Conservation (phyloP, 2,329 filamentous ascomycete genomes). For the Botrytis squamosa region DNA sequence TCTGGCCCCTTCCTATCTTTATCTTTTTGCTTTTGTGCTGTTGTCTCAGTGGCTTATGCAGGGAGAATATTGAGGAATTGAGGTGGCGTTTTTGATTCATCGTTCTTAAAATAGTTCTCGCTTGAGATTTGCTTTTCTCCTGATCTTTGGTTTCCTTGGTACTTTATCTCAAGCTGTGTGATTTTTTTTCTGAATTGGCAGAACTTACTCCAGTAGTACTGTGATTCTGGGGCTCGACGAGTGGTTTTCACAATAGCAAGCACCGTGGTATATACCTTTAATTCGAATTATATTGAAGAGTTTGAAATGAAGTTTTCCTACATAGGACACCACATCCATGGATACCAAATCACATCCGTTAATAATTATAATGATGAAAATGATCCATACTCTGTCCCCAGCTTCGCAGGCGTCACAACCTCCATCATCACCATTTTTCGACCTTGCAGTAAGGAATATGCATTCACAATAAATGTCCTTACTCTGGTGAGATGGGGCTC, state of each 20-base stretch:
- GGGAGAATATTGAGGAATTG: constrained; percentile 11
- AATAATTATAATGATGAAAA: not conserved
- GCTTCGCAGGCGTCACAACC: not conserved
- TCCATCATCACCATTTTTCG: not conserved
- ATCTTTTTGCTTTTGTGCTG: constrained; percentile 2
- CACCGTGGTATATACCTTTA: not conserved
- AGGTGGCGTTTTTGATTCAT: constrained; percentile 5
- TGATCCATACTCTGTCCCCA: not conserved
- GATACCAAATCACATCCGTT: not conserved
- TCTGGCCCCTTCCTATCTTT: not conserved
- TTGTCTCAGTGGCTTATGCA: constrained; percentile 4
- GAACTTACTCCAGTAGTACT: not conserved
- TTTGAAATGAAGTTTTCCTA: not conserved
- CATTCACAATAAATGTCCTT: too few relatives aligned
- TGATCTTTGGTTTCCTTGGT: not conserved
- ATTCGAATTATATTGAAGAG: not conserved
- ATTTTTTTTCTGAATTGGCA: not conserved
- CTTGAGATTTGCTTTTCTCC: constrained; percentile 6
- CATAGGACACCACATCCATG: not conserved
- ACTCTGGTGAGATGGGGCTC: not conserved
- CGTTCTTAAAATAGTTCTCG: constrained; percentile 7
- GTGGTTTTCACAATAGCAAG: too few relatives aligned
- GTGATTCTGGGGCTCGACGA: not conserved
- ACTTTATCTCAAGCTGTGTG: not conserved
- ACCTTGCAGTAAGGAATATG: not conserved